Base-by-base conservation (phyloP, 1,284 basidiomycete genomes). In the Xerocomus cyaneibrunnescens region DNA sequence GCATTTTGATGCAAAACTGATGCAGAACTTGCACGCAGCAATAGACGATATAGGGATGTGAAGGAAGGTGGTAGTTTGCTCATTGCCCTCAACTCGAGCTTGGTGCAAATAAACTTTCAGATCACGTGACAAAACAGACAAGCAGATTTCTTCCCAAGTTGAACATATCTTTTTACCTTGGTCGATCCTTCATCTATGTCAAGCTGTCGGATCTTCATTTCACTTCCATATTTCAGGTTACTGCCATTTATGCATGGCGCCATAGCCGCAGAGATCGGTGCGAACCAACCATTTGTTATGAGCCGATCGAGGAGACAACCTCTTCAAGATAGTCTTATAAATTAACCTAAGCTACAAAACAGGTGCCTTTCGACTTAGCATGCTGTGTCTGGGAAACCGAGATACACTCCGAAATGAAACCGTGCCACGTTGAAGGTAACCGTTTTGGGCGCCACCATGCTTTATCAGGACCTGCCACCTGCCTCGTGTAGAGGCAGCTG, bases 41-140 rank as follows among this genome's bases (percentile, higher is more conserved):
- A 76, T 3, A 89, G 71, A 12, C 86, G 76, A 57, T 89, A 89
- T 1, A 84, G 60, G 53, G 83, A 83, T 7, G 71, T 80, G 57
- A 87, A 81, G 7, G 72, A 68, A 3, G 77, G 52, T 6, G 83
- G 80, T 17, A 85, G 71, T 23, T 39, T 27, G 14, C 3, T 22
- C 55, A 60, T 60, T 14, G 9, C 7, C 9, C 7, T 22, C 12
- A n/a, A 23, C 13, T 32, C 3, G 6, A 37, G 12, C 35, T 39
- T 5, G 10, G 19, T 8, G 19, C 22, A 25, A 52, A 30, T 19
- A 7, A 45, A 23, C 22, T 23, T 6, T 14, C 7, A 16, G 19
- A 27, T 43, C 57, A 59, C 57, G 58, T 59, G 58, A 45, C 35
- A 9, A 30, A 16, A 5, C 19, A 5, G 6, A 36, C 17, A 3